Percentiles rank a stretch among this genome's conserved stretches.
phyloP scores from a whole-genome alignment of 2,329 filamentous ascomycete species.

The Verticillium isaacii region DNA sequence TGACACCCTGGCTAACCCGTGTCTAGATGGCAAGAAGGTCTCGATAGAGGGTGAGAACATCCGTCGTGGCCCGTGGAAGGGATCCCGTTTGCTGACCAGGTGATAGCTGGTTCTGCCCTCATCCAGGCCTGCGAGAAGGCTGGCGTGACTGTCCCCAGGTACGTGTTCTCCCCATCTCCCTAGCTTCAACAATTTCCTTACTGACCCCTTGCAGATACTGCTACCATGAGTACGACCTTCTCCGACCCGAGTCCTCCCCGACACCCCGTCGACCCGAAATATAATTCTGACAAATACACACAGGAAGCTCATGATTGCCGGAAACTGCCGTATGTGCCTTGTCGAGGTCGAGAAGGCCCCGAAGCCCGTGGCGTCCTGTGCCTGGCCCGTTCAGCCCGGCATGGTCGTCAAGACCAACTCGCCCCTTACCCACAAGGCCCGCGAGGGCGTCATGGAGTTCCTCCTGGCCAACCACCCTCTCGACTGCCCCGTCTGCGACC shows the following conservation, averaged over 20 bases:
- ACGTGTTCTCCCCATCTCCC: slow-evolving; percentile 22
- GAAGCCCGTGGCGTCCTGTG: slow-evolving; percentile 96
- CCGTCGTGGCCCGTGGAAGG: neutral
- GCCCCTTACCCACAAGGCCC: slow-evolving; percentile 90
- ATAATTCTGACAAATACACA: slow-evolving; percentile 33
- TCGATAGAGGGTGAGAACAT: slow-evolving; percentile 76
- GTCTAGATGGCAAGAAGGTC: slow-evolving; percentile 90
- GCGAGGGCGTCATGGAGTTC: slow-evolving; percentile 99
- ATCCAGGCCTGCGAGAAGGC: slow-evolving; percentile 99
- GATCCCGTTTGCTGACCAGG: slow-evolving; percentile 7
- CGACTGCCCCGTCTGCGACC: slow-evolving; percentile 96
- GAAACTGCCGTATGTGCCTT: slow-evolving; percentile 99
- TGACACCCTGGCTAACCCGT: slow-evolving; percentile 22
- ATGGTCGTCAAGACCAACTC: slow-evolving; percentile 99
- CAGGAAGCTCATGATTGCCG: slow-evolving; percentile 97
- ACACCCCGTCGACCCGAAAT: slow-evolving; percentile 21
- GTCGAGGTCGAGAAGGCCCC: slow-evolving; percentile 96
- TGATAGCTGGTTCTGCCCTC: slow-evolving; percentile 83
- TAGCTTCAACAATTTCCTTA: slow-evolving; percentile 4
- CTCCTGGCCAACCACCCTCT: slow-evolving; percentile 92
- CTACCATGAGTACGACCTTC: slow-evolving; percentile 80
- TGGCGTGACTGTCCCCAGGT: slow-evolving; percentile 82
- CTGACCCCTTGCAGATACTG: slow-evolving; percentile 68
- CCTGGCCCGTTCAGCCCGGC: slow-evolving; percentile 96
- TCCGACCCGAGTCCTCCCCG: slow-evolving; percentile 56